Evolutionary conservation across 1,284 basidiomycete genomes (phyloP), one percentile per base, ranked within the genome.

Genomic region (Cystobasidiaceae sp.): DNA sequence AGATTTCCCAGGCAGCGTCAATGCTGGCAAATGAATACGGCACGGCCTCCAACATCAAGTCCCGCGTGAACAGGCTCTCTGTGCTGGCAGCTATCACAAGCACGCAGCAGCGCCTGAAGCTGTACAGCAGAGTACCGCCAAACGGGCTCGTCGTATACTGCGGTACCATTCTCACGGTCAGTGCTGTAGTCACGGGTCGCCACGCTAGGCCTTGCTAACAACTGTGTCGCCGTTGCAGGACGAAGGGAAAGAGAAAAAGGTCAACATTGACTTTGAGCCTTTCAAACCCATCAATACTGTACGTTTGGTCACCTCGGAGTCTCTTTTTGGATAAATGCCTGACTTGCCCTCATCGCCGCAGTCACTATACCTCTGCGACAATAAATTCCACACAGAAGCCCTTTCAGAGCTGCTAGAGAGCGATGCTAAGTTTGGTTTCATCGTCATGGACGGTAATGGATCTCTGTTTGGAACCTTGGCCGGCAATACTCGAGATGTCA

Each of bases 301-400:
- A 77, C 67, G 87, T 81, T n/a, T n/a, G n/a, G n/a, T n/a, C 37
- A n/a, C 11, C 33, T 30, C 25, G 15, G 11, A n/a, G 11, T 39
- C 37, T n/a, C 37, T 39, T 11, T n/a, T 39, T 39, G 11, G 11
- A 39, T 11, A 11, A n/a, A 39, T 11, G n/a, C 11, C 37, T 39
- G 11, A n/a, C 11, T 39, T 39, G 37, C 11, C 37, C n/a, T 39
- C n/a, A 39, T n/a, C 37, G n/a, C 13, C 33, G 4, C 75, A 92
- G 89, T 93, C 93, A 19, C 85, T 99, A 51, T 99, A 99, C 80
- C 88, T 97, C 57, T 99, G 96, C 77, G 96, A 98, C 83, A 97
- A 96, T 82, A 96, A 97, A 78, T 99, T 99, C 82, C 94, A 97
- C 81, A 97, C 96, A 3, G 96, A 97, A 76, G 93, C 93, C 0